Conservation (phyloP, 495 filamentous ascomycete species). For the Xylaria castorea region DNA sequence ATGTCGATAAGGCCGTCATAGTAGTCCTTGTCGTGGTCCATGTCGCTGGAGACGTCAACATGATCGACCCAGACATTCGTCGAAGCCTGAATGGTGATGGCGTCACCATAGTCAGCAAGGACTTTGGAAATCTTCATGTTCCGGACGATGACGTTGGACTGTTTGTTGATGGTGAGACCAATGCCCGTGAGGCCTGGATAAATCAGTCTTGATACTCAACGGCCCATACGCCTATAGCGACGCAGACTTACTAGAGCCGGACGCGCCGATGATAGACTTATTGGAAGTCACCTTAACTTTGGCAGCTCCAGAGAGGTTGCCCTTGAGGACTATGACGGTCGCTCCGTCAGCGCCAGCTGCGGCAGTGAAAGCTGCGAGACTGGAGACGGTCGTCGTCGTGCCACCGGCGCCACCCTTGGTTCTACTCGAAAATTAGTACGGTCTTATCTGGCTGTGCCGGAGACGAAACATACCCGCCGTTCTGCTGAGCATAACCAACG, state of each 20-base stretch:
- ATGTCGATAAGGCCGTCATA: slow-evolving; percentile 73
- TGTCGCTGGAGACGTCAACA: slow-evolving; percentile 66
- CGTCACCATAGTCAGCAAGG: slow-evolving; percentile 64
- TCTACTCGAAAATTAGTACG: slow-evolving; percentile 22
- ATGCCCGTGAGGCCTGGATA: slow-evolving; percentile 50
- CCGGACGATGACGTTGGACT: slow-evolving; percentile 64
- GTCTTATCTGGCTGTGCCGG: neutral
- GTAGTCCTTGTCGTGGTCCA: slow-evolving; percentile 65
- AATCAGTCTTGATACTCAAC: slow-evolving; percentile 2
- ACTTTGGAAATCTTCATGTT: slow-evolving; percentile 68
- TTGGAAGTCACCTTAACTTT: slow-evolving; percentile 59
- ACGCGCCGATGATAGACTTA: slow-evolving; percentile 61
- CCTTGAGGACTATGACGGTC: slow-evolving; percentile 57
- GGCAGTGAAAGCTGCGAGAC: slow-evolving; percentile 58
- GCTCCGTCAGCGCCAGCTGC: slow-evolving; percentile 54
- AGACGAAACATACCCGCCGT: slow-evolving; percentile 27
- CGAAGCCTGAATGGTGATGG: slow-evolving; percentile 61
- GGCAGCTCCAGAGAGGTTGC: slow-evolving; percentile 51
- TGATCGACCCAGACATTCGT: slow-evolving; percentile 75
- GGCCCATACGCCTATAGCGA: neutral
- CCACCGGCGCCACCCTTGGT: slow-evolving; percentile 68
- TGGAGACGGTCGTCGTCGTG: slow-evolving; percentile 64
- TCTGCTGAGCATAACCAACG: slow-evolving; percentile 40
- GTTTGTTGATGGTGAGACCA: slow-evolving; percentile 54
- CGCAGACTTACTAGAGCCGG: slow-evolving; percentile 37